Percentiles rank a stretch among this genome's conserved stretches.
phyloP scores from a whole-genome alignment of 2,329 filamentous ascomycete species.

The Trichoderma cornu-damae region DNA sequence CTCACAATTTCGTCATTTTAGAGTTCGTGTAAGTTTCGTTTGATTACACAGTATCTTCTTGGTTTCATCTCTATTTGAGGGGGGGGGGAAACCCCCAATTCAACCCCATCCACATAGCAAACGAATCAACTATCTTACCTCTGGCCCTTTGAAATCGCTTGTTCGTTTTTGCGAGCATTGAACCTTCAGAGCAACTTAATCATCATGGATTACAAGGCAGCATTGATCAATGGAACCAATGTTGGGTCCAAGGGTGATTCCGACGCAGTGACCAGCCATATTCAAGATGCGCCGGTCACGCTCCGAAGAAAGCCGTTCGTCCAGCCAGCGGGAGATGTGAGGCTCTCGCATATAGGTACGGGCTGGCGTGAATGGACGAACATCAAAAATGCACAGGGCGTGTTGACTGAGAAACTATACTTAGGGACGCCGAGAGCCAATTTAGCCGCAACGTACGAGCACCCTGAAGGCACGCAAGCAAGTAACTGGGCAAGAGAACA shows the following conservation, averaged over 20 bases:
- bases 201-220: conserved; percentile 12
- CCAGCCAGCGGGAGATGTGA: conserved; percentile 27
- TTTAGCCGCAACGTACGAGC: conserved; percentile 32
- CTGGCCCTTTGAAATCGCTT: too few species aligned
- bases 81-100: too few species aligned
- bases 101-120: too few species aligned
- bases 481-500: conserved; percentile 29
- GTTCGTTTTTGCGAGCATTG: too few species aligned
- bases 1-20: conserved; percentile 13
- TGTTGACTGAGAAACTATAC: not conserved
- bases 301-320: conserved; percentile 28
- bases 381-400: not conserved
- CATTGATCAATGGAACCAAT: not conserved
- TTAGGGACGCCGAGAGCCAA: conserved; percentile 34
- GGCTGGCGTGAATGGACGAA: too few species aligned
- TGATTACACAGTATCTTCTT: not conserved
- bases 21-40: not conserved
- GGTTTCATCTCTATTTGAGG: not conserved
- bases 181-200: not conserved
- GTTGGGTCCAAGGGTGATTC: not conserved
- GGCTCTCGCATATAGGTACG: conserved; percentile 27
- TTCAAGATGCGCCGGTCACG: conserved; percentile 25
- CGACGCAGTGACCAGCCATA: conserved; percentile 8
- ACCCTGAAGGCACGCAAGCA: conserved; percentile 33
- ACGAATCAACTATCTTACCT: too few species aligned